Percentiles rank a stretch among this genome's conserved stretches.
These are phyloP conservation scores for Fraxinus pennsylvanica DNA, from an alignment of 257 asterid genomes.

Conservation along the genomic window DNA sequence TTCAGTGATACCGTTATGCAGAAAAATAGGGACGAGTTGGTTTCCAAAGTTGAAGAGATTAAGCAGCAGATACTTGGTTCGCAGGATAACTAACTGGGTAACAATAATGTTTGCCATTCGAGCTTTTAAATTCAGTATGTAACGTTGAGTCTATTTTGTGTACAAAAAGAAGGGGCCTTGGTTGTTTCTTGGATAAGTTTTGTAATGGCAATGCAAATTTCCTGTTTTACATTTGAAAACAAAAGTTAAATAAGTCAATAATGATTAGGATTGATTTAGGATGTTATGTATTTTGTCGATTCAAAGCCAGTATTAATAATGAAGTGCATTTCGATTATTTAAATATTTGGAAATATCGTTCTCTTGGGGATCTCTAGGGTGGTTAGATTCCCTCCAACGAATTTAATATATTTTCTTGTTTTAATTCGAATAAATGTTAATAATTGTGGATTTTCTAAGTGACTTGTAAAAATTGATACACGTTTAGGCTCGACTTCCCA, in stretches of 20 bases:
- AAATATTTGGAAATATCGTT: too few relatives aligned
- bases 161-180: background rate
- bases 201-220: background rate
- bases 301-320: too few relatives aligned
- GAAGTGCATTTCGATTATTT: too few relatives aligned
- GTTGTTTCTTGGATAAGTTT: background rate
- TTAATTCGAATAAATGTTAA: too few relatives aligned
- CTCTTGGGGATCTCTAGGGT: too few relatives aligned
- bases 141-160: background rate
- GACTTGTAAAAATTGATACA: too few relatives aligned
- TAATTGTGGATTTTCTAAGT: too few relatives aligned
- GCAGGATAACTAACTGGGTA: constrained; percentile 25
- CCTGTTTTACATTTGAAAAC: background rate
- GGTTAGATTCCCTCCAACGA: too few relatives aligned
- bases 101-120: background rate
- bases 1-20: constrained; percentile 35
- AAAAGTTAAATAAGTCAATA: background rate
- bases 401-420: too few relatives aligned
- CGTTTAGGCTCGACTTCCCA: too few relatives aligned
- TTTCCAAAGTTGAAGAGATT: constrained; percentile 54
- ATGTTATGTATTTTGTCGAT: too few relatives aligned
- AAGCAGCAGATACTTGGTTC: constrained; percentile 67
- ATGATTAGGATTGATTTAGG: too few relatives aligned
- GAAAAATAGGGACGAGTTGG: constrained; percentile 66
- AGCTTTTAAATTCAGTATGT: background rate